Evolutionary conservation across 768 basidiomycete genomes (phyloP).

Genomic region (Tubosaeta sp.): DNA sequence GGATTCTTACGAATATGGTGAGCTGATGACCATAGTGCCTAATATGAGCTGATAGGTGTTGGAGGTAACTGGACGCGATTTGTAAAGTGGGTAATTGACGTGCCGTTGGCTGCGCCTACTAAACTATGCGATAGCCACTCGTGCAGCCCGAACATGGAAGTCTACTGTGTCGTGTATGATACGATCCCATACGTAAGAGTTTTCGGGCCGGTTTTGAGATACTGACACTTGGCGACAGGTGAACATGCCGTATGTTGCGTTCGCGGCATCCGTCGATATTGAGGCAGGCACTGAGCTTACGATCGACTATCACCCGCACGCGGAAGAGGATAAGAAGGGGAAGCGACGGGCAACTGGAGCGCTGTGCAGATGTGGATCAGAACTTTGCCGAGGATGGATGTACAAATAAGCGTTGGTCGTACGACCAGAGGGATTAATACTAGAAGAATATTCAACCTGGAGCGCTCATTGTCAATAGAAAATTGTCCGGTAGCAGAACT

Average conservation of each 20-base stretch:
- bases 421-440: neutral
- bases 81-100: conserved; percentile 50
- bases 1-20: conserved; percentile 50
- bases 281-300: conserved; percentile 52
- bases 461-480: neutral
- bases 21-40: conserved; percentile 11
- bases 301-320: conserved; percentile 58
- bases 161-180: conserved; percentile 61
- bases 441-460: too few species aligned
- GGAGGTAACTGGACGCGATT: conserved; percentile 77
- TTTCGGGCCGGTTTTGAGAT: too few species aligned
- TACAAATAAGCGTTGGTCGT: neutral
- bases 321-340: conserved; percentile 23
- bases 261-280: conserved; percentile 49
- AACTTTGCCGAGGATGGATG: conserved; percentile 38
- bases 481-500: neutral
- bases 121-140: conserved; percentile 51
- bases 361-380: conserved; percentile 36
- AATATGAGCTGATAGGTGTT: conserved; percentile 4
- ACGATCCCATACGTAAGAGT: conserved; percentile 47
- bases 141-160: conserved; percentile 54
- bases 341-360: conserved; percentile 26
- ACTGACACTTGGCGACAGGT: conserved; percentile 32
- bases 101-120: neutral
- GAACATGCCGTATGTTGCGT: conserved; percentile 60